Evolutionary conservation across 2,329 filamentous ascomycete genomes (phyloP), one percentile per base, ranked within the genome.

Genomic region (Hypoxylon sp.): DNA sequence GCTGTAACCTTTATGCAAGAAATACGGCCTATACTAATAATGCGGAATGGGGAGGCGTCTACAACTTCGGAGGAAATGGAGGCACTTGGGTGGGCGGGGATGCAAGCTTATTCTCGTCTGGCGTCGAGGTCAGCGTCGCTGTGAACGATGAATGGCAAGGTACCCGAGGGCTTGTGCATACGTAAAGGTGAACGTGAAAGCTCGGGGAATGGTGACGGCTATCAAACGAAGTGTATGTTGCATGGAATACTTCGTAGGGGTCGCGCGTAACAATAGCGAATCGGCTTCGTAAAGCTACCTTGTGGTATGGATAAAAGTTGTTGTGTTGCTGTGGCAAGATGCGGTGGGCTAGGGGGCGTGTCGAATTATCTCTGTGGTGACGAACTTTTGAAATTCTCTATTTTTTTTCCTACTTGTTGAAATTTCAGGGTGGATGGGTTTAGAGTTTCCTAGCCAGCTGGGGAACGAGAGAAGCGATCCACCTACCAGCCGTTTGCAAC

Each of bases 381-480:
- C 67, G 69, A 69, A 44, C 39, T 55, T 65, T 66, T 19, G 33
- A 67, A 71, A 60, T 66, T 64, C 54, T 52, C 66, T 51, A 57
- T 69, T 71, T 66, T 71, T 66, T 65, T 69, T 65, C 59, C 57
- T 22, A 42, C 53, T 63, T 53, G 63, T 65, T 48, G 60, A 71
- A 70, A 71, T 67, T 70, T 70, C 60, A 70, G 53, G 61, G 61
- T 65, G 66, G 66, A 66, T 48, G 53, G 51, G 13, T 63, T 63
- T 66, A 58, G 35, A 59, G 31, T 53, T 62, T 62, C 24, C 51
- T 24, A 11, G 22, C 14, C 57, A 50, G 47, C 51, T 54, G 58
- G 44, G 35, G 29, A 50, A 50, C 13, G 44, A 53, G 14, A 44
- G 13, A 6, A 46, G 42, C 24, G 13, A 57, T 48, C 58, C 62